Evolutionary conservation across 352 stramenopile species (phyloP).

Genomic region (Phytophthora pisi): DNA sequence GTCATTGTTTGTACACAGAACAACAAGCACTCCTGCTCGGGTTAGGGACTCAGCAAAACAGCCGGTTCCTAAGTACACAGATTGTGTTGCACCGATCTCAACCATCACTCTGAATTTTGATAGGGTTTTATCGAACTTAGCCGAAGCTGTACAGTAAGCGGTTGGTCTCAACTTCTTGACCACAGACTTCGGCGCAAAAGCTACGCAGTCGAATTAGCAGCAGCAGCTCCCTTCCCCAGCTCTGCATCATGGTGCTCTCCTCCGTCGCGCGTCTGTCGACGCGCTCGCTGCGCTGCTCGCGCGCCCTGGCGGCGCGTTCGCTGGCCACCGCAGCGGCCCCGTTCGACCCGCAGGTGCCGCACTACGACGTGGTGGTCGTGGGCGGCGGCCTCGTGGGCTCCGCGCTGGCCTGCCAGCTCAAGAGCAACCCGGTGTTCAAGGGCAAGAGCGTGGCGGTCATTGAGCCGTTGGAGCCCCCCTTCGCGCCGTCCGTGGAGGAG

Average conservation of each 20-base stretch:
- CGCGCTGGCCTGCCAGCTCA: slow-evolving; percentile 81
- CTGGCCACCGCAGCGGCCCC: slow-evolving; percentile 25
- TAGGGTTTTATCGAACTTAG: slow-evolving; percentile 1
- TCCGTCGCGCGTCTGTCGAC: slow-evolving; percentile 30
- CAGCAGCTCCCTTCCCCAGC: slow-evolving; percentile 1
- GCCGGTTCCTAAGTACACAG: too few relatives aligned
- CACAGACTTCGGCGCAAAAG: slow-evolving; percentile 34
- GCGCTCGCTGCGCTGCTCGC: slow-evolving; percentile 29
- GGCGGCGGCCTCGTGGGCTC: slow-evolving; percentile 86
- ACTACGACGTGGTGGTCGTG: slow-evolving; percentile 85
- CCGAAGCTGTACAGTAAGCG: neutral
- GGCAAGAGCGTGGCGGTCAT: slow-evolving; percentile 83
- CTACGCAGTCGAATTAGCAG: slow-evolving; percentile 16
- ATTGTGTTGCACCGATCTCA: too few relatives aligned
- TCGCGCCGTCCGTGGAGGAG: slow-evolving; percentile 50
- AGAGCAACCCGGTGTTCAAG: slow-evolving; percentile 76
- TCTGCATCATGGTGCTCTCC: slow-evolving; percentile 34
- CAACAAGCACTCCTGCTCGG: too few relatives aligned
- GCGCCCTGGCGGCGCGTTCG: slow-evolving; percentile 11
- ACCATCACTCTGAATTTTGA: too few relatives aligned
- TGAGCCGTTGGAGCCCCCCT: slow-evolving; percentile 54
- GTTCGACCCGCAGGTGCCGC: slow-evolving; percentile 43
- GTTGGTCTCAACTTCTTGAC: neutral
- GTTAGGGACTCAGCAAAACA: too few relatives aligned
- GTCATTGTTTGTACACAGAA: too few relatives aligned